phyloP scores from a whole-genome alignment of 2,329 filamentous ascomycete species.

The Colletotrichum liaoningense region DNA sequence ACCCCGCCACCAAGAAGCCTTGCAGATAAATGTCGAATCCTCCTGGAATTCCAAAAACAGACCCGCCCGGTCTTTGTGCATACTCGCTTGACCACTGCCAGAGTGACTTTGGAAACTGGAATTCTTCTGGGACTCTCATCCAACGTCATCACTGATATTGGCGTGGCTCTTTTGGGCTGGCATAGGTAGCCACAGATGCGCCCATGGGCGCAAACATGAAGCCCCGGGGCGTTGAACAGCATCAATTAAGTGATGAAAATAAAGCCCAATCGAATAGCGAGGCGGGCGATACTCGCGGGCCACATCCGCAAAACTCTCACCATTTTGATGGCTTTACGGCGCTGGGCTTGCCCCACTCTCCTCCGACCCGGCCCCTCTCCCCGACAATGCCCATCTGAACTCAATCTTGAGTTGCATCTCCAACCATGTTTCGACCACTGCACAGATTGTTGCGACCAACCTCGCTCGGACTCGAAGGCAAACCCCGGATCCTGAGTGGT shows the following conservation, averaged over 20 bases:
- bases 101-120: not conserved
- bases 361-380: slow-evolving; percentile 22
- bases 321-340: not conserved
- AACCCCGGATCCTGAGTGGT: slow-evolving; percentile 9
- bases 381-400: slow-evolving; percentile 28
- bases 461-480: slow-evolving; percentile 14
- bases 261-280: not conserved
- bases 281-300: not conserved
- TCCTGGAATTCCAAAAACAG: slow-evolving; percentile 8
- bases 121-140: not conserved
- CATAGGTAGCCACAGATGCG: not conserved
- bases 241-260: not conserved
- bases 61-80: slow-evolving; percentile 15
- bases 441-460: slow-evolving; percentile 22
- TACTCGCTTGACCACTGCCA: not conserved
- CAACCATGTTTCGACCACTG: slow-evolving; percentile 28
- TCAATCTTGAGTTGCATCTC: slow-evolving; percentile 31
- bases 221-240: not conserved
- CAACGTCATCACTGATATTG: not conserved
- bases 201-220: not conserved
- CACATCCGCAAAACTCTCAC: slow-evolving; percentile 3
- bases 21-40: slow-evolving; percentile 24
- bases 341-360: slow-evolving; percentile 13
- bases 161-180: not conserved
- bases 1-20: slow-evolving; percentile 27